Percentiles rank a stretch among this genome's conserved stretches.
phyloP scores from a whole-genome alignment of 1,139 yeast species.

The Geotrichum carabidarum region DNA sequence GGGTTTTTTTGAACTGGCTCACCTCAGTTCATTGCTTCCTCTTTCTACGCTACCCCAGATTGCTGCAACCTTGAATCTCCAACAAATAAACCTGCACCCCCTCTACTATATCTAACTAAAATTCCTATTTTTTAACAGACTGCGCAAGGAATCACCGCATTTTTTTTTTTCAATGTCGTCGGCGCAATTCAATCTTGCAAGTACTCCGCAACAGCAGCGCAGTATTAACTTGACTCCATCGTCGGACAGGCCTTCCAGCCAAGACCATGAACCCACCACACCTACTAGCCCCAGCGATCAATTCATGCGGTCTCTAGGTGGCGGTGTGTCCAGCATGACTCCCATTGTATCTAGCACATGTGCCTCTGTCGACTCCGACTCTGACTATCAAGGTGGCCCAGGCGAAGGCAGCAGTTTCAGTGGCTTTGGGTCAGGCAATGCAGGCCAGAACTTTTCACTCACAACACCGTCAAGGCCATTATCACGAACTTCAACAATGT shows the following conservation, averaged over 20 bases:
- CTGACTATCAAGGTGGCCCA: slow-evolving; percentile 29
- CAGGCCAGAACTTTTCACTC: slow-evolving; percentile 4
- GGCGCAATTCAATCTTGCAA: neutral
- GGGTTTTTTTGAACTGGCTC: too few species aligned
- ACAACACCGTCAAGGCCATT: slow-evolving; percentile 46
- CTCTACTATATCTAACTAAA: too few species aligned
- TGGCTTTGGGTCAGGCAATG: neutral
- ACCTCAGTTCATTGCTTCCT: too few species aligned
- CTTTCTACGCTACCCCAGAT: too few species aligned
- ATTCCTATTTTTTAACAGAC: too few species aligned
- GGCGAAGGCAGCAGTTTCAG: neutral
- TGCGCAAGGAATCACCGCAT: too few species aligned
- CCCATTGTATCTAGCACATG: slow-evolving; percentile 21
- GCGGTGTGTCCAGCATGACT: neutral
- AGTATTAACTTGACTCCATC: slow-evolving; percentile 2
- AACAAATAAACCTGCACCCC: too few species aligned
- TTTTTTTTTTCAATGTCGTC: neutral
- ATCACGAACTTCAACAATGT: slow-evolving; percentile 57
- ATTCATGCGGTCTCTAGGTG: neutral
- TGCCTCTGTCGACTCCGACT: slow-evolving; percentile 34
- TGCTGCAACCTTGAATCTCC: too few species aligned
- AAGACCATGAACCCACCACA: neutral
- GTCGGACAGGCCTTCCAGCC: neutral
- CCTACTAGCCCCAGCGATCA: neutral
- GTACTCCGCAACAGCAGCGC: neutral